Conservation (phyloP, 2,329 filamentous ascomycete genomes). For the Chalara sp. region DNA sequence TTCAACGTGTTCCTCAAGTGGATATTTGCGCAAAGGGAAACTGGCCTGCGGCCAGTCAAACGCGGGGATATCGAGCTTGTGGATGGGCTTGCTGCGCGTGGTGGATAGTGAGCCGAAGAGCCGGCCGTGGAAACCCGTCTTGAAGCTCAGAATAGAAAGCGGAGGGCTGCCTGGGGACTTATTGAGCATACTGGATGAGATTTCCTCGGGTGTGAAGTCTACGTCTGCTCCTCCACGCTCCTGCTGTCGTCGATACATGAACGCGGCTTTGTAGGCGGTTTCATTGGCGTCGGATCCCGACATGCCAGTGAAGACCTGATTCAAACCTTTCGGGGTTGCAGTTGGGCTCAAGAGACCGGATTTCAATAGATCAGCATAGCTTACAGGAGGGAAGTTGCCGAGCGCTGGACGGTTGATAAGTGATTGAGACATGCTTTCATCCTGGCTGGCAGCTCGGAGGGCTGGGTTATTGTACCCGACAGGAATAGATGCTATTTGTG, state of each 20-base stretch:
- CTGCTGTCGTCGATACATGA: conserved; percentile 71
- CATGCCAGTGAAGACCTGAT: conserved; percentile 77
- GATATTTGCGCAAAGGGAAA: conserved; percentile 73
- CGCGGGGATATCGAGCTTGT: conserved; percentile 82
- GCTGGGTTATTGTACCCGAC: conserved; percentile 76
- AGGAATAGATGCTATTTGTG: conserved; percentile 78
- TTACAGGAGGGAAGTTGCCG: conserved; percentile 72
- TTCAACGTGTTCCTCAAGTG: conserved; percentile 59
- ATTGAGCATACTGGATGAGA: conserved; percentile 64
- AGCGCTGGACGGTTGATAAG: conserved; percentile 74
- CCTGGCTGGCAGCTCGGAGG: conserved; percentile 57
- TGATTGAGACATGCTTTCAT: conserved; percentile 65
- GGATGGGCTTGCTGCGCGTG: conserved; percentile 75
- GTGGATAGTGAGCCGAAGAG: conserved; percentile 73
- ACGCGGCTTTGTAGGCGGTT: conserved; percentile 78
- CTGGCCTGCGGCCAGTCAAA: conserved; percentile 83
- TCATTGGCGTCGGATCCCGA: conserved; percentile 80
- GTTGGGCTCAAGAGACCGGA: conserved; percentile 54
- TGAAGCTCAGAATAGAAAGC: conserved; percentile 74
- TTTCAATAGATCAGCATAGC: conserved; percentile 67
- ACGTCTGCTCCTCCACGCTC: conserved; percentile 59
- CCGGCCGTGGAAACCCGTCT: conserved; percentile 72
- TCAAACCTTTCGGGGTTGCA: conserved; percentile 66
- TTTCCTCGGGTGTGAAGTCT: conserved; percentile 66
- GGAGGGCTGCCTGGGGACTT: conserved; percentile 65